Evolutionary conservation across 768 basidiomycete species (phyloP).

Genomic region (Mycena chlorophos): DNA sequence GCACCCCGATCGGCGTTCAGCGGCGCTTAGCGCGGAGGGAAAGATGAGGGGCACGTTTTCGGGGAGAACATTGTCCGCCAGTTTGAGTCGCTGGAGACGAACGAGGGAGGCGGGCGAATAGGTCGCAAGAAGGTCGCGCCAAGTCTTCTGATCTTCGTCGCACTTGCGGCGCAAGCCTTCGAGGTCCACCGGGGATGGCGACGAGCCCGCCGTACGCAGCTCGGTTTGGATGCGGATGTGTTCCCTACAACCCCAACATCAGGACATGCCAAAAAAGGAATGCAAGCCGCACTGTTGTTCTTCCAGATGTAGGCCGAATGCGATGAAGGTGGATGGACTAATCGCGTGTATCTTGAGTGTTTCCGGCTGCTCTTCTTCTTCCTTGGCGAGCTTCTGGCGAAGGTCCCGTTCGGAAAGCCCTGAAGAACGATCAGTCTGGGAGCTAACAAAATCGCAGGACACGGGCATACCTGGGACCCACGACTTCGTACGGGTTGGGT

Average conservation of each 20-base stretch:
- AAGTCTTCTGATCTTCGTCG: neutral
- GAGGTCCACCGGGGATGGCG: neutral
- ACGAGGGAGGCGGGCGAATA: slow-evolving; percentile 10
- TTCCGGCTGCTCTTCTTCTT: neutral
- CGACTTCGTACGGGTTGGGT: no score
- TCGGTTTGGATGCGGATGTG: slow-evolving; percentile 3
- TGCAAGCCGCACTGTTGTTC: slow-evolving; percentile 22
- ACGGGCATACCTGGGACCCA: no score
- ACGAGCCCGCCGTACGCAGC: slow-evolving; percentile 7
- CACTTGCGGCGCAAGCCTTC: neutral
- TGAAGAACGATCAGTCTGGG: neutral
- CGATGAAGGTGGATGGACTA: slow-evolving; percentile 18
- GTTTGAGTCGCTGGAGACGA: neutral
- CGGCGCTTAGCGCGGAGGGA: neutral
- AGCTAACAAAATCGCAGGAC: no score
- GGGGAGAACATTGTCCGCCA: neutral
- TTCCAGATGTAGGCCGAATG: slow-evolving; percentile 20
- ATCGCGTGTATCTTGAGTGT: slow-evolving; percentile 19
- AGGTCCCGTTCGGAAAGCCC: neutral
- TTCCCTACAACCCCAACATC: neutral
- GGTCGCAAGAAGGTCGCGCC: slow-evolving; percentile 4
- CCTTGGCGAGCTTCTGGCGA: slow-evolving; percentile 1
- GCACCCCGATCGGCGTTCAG: neutral
- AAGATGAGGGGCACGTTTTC: slow-evolving; percentile 1
- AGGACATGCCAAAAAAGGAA: neutral